Conservation (phyloP, 202 grass and related monocot species). For the Eragrostis tef region DNA sequence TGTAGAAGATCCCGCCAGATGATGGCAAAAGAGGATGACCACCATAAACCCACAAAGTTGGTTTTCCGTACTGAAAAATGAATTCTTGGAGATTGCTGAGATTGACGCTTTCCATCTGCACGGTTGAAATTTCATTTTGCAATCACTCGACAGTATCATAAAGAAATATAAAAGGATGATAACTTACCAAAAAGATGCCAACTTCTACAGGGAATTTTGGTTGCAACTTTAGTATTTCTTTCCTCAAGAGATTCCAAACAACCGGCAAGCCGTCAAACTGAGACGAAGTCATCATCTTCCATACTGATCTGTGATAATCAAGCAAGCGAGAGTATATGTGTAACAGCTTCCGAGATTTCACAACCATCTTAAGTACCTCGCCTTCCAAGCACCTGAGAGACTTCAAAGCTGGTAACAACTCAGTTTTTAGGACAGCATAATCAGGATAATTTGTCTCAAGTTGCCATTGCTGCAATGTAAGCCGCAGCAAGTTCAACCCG, state of each 20-base stretch:
- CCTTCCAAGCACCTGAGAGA: constrained; percentile 68
- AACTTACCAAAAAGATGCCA: constrained; percentile 64
- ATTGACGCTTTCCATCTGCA: constrained; percentile 69
- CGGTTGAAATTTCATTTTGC: constrained; percentile 40
- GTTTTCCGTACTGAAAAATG: constrained; percentile 59
- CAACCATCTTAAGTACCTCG: constrained; percentile 61
- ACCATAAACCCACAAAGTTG: constrained; percentile 74
- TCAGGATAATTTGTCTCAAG: constrained; percentile 54
- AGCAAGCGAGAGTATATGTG: constrained; percentile 66
- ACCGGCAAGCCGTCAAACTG: constrained; percentile 63
- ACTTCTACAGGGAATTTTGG: constrained; percentile 53
- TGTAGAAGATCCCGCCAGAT: constrained; percentile 60
- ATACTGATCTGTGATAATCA: constrained; percentile 83
- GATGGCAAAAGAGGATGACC: constrained; percentile 82
- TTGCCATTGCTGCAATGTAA: constrained; percentile 76
- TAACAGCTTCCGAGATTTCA: constrained; percentile 47
- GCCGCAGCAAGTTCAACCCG: constrained; percentile 67
- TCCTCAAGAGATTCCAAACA: constrained; percentile 81
- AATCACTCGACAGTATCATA: constrained; percentile 21
- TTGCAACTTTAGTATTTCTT: constrained; percentile 71
- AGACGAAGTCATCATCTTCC: constrained; percentile 69
- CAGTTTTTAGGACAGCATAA: constrained; percentile 48
- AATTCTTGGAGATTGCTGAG: constrained; percentile 60
- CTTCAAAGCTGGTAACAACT: constrained; percentile 55
- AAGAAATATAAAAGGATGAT: constrained; percentile 24